Base-by-base conservation (phyloP, 345 rosid species). In the Pugionium cornutum region DNA sequence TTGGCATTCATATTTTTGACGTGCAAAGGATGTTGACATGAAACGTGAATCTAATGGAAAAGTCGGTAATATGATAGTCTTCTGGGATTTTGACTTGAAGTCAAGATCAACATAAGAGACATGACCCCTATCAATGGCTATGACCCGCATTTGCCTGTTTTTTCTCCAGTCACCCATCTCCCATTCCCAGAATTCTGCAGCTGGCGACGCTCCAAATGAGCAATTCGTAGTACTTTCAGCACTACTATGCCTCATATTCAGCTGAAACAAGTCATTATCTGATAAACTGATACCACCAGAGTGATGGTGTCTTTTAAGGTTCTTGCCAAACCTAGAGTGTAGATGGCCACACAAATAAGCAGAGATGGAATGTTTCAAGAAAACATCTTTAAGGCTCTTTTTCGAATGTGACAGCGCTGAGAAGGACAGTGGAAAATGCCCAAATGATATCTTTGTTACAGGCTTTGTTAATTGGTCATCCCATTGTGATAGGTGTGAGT, bases 141-240 rank as follows among this genome's bases (percentile, higher is more conserved):
- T 35, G 69, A 94, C 82, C 51, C 97, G 79, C 88, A 94, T 75
- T 54, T 86, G 85, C 68, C 90, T 82, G 76, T 82, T 86, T 63
- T 83, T 84, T 75, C 95, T 86, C 99, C 99, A 94, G 74, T 94
- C 99, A 78, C 92, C 96, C 95, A 88, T 88, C 81, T 90, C 97
- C 99, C 99, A 90, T 65, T 94, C 99, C 97, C 99, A 94, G 73
- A 94, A 94, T 36, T 90, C 96, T 37, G 82, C 60, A 46, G 51
- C 47, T 7, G 79, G 73, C 9, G 72, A 62, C 34, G 84, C 90
- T 72, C 81, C 84, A 65, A 68, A 79, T 3, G 97, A 83, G 63
- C 97, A 88, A 65, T 90, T 86, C 43, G 58, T 50, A 66, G 58
- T 48, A 59, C 58, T 76, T 55, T 53, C 79, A 7, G 59, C 76